These are phyloP conservation scores for Corylus americana DNA, from an alignment of 306 rosid species.

Conservation along the genomic window DNA sequence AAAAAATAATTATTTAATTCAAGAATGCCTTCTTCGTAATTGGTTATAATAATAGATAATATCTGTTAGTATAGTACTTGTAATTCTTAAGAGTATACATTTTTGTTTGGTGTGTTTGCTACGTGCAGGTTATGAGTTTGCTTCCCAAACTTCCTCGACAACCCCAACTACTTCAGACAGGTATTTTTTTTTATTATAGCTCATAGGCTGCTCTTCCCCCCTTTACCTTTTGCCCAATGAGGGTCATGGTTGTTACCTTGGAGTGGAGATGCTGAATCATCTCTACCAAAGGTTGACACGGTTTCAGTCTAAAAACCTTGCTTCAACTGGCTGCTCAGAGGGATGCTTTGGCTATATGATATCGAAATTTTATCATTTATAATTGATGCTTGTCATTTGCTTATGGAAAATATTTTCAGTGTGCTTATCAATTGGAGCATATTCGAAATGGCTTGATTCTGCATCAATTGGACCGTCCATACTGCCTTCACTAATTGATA, in stretches of 20 bases:
- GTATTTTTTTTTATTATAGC: constrained; percentile 35
- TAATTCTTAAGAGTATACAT: constrained; percentile 5
- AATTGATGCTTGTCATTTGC: constrained; percentile 18
- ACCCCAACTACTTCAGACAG: constrained; percentile 96
- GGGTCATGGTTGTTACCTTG: background rate
- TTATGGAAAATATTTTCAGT: constrained; percentile 57
- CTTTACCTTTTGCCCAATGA: background rate
- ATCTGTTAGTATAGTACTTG: background rate
- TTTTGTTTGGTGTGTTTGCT: constrained; percentile 21
- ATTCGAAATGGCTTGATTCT: constrained; percentile 96
- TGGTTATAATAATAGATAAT: background rate
- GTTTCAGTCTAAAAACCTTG: constrained; percentile 1
- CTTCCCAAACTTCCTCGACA: constrained; percentile 85
- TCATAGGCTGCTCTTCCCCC: background rate
- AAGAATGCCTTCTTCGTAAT: background rate
- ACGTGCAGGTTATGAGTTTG: constrained; percentile 70
- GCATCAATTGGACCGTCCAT: constrained; percentile 74
- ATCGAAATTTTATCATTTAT: constrained; percentile 2
- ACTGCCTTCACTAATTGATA: constrained; percentile 82
- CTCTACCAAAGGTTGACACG: background rate
- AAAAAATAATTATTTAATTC: constrained; percentile 5
- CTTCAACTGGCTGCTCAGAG: constrained; percentile 13
- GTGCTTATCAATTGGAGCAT: constrained; percentile 90
- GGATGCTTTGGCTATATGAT: constrained; percentile 13
- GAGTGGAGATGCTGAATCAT: constrained; percentile 9